Conservation (phyloP, 2,329 filamentous ascomycete genomes). For the Penicillium brevicompactum region DNA sequence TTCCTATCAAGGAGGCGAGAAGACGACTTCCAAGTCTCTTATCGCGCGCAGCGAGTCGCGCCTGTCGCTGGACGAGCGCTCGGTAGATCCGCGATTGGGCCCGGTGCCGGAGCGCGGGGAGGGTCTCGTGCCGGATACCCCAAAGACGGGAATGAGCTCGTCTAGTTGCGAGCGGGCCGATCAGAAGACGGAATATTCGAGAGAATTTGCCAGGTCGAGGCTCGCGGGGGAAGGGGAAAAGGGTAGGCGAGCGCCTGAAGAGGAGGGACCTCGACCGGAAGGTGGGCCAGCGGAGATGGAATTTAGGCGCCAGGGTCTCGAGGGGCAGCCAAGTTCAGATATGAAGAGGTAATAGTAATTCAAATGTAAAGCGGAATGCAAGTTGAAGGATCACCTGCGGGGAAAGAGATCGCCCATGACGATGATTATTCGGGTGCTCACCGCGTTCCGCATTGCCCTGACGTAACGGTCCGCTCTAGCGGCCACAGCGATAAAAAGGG, state of each 20-base stretch:
- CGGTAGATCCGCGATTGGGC: constrained; percentile 77
- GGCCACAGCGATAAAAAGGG: too few relatives aligned
- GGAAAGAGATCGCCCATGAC: constrained; percentile 12
- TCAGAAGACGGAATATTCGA: constrained; percentile 59
- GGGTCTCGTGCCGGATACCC: constrained; percentile 71
- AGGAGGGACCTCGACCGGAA: constrained; percentile 19
- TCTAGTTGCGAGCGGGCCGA: constrained; percentile 67
- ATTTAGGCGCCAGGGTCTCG: constrained; percentile 32
- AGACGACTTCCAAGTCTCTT: constrained; percentile 32
- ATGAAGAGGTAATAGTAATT: background rate
- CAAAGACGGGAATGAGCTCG: constrained; percentile 68
- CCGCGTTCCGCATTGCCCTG: constrained; percentile 4
- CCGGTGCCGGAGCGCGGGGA: constrained; percentile 70
- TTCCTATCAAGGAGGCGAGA: constrained; percentile 28
- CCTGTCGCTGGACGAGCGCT: constrained; percentile 68
- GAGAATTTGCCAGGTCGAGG: constrained; percentile 32
- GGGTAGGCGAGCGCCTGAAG: constrained; percentile 18
- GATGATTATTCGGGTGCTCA: constrained; percentile 10
- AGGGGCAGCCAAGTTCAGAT: background rate
- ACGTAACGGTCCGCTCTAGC: too few relatives aligned
- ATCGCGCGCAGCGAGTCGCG: constrained; percentile 51
- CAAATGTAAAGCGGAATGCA: background rate
- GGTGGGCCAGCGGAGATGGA: constrained; percentile 21
- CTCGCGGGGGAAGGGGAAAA: constrained; percentile 17
- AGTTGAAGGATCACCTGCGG: constrained; percentile 4